Evolutionary conservation across 805 yeast genomes (phyloP).

Genomic region (Hemisphaericaspora nanyangensis): DNA sequence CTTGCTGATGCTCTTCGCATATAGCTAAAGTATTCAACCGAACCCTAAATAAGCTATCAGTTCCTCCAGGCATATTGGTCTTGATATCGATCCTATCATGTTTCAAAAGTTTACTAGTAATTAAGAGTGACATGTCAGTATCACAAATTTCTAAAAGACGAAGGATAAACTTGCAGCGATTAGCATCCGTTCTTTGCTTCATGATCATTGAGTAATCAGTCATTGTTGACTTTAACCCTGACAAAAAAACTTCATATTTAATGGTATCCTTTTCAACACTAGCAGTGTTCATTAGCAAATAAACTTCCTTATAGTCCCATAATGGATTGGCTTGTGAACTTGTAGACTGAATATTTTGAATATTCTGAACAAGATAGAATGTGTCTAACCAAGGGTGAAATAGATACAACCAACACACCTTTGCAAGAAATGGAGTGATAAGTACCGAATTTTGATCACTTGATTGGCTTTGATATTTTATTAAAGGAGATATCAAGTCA

Average conservation of each 20-base stretch:
- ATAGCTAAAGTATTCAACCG: not conserved
- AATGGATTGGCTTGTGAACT: not conserved
- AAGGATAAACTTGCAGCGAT: not conserved
- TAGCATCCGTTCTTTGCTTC: not conserved
- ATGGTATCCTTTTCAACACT: not conserved
- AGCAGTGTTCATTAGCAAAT: not conserved
- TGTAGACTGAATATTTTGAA: not conserved
- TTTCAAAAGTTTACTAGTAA: not conserved
- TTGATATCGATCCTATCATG: not conserved
- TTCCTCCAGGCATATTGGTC: too few species aligned
- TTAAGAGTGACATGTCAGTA: not conserved
- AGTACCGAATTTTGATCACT: not conserved
- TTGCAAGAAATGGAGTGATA: not conserved
- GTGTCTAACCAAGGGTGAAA: conserved; percentile 1
- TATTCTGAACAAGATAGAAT: not conserved
- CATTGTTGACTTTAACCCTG: not conserved
- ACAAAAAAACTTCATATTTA: not conserved
- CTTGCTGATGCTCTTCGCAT: not conserved
- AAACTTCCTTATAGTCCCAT: not conserved
- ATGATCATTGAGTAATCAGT: not conserved
- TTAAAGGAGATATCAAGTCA: not conserved
- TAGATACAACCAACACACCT: not conserved
- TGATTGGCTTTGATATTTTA: not conserved
- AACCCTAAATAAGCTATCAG: too few species aligned
- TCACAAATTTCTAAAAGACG: not conserved